phyloP scores from a whole-genome alignment of 257 asterid genomes.

The Forsythia viridissima region DNA sequence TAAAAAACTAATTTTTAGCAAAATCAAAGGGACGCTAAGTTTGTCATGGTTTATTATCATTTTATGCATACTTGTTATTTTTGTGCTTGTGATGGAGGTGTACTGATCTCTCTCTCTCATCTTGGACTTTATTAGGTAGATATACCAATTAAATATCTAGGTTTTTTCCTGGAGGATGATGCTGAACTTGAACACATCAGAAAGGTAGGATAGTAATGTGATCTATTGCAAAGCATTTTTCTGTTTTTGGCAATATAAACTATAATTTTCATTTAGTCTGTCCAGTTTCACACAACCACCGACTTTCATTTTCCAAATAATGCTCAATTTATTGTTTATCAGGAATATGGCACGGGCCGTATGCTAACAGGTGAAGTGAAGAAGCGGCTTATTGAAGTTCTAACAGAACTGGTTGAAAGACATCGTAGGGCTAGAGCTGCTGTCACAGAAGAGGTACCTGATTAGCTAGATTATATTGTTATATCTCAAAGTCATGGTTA shows the following conservation, averaged over 20 bases:
- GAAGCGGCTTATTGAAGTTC: slow-evolving; percentile 68
- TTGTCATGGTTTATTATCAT: too few species aligned
- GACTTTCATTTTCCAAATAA: not conserved
- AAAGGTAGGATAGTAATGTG: slow-evolving; percentile 40
- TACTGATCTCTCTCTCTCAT: slow-evolving; percentile 8
- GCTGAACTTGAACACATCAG: slow-evolving; percentile 66
- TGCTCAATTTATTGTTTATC: slow-evolving; percentile 23
- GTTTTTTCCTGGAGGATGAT: slow-evolving; percentile 94
- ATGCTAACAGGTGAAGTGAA: slow-evolving; percentile 96
- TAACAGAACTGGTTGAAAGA: slow-evolving; percentile 79
- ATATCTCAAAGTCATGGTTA: too few species aligned
- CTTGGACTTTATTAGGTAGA: slow-evolving; percentile 55
- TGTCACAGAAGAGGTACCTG: slow-evolving; percentile 85
- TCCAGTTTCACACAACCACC: not conserved
- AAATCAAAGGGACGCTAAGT: too few species aligned
- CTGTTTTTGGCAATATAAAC: too few species aligned
- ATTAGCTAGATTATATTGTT: too few species aligned
- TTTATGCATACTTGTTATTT: not conserved
- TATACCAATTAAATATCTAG: slow-evolving; percentile 82
- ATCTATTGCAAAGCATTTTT: too few species aligned
- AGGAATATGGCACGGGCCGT: slow-evolving; percentile 91
- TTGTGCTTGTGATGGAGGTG: not conserved
- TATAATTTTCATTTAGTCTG: not conserved
- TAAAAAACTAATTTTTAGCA: too few species aligned
- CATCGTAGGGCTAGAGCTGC: slow-evolving; percentile 80